Conservation (phyloP, 139 green algal genomes). For the Tetradesmus obliquus region DNA sequence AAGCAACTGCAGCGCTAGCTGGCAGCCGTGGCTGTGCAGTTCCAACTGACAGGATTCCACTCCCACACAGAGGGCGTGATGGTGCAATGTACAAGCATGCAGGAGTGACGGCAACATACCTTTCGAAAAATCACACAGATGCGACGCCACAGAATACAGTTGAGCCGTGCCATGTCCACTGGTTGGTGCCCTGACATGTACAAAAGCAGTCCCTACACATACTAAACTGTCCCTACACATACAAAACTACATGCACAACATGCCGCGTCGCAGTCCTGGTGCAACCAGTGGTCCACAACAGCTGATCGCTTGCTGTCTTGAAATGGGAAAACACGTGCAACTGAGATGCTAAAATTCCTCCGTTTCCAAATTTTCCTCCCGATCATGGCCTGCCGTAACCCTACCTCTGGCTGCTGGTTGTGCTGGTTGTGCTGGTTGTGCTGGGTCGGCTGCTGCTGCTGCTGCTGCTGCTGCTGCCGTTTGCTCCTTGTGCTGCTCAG, state of each 20-base stretch:
- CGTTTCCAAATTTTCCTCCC: background rate
- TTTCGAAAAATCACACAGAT: no score
- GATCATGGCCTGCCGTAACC: background rate
- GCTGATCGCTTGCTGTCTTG: background rate
- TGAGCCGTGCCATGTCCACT: no score
- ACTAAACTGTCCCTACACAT: background rate
- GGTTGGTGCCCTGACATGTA: no score
- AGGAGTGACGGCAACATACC: no score
- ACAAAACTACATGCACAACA: background rate
- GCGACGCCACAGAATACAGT: no score
- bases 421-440: background rate
- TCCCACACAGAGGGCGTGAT: no score
- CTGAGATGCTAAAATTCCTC: background rate
- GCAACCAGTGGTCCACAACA: background rate
- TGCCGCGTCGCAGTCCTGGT: background rate
- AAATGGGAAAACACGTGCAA: background rate
- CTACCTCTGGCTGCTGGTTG: background rate
- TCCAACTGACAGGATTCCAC: no score
- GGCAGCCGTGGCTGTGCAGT: no score
- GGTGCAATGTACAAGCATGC: no score
- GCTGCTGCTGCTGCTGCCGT: background rate
- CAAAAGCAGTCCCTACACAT: no score
- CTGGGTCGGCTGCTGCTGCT: conserved; percentile 8
- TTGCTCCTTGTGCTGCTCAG: background rate
- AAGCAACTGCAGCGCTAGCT: no score